Conservation (phyloP, 768 basidiomycete species). For the Kwoniella sp. region DNA sequence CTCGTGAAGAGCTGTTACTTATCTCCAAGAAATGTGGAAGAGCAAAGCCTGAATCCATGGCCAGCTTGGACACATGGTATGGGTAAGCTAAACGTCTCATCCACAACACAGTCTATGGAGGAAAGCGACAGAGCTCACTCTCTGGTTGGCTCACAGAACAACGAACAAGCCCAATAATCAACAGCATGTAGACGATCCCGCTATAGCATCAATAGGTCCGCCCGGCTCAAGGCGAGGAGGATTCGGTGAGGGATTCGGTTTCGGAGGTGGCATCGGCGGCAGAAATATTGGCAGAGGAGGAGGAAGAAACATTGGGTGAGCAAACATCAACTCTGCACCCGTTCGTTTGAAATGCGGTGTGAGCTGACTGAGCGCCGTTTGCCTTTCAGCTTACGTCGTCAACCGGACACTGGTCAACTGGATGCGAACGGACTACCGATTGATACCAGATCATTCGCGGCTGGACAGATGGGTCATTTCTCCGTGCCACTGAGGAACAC, state of each 20-base stretch:
- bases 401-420: constrained; percentile 12
- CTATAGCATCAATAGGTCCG: constrained; percentile 40
- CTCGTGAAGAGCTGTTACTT: constrained; percentile 25
- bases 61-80: constrained; percentile 37
- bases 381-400: constrained; percentile 29
- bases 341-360: too few species aligned
- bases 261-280: constrained; percentile 46
- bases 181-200: constrained; percentile 34
- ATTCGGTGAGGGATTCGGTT: constrained; percentile 49
- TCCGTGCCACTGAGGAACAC: constrained; percentile 14
- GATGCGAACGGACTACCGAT: constrained; percentile 23
- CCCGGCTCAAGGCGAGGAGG: constrained; percentile 31
- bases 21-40: constrained; percentile 32
- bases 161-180: neutral
- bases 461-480: constrained; percentile 41
- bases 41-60: constrained; percentile 13
- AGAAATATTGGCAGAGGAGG: constrained; percentile 34
- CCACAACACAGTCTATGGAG: too few species aligned
- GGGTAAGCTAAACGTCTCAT: constrained; percentile 29
- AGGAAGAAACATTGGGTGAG: constrained; percentile 40
- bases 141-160: neutral
- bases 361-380: too few species aligned
- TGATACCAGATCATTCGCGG: constrained; percentile 16
- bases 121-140: too few species aligned
- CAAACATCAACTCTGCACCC: neutral